Evolutionary conservation across 495 filamentous ascomycete genomes (phyloP).

Genomic region (Hypoxylon trugodes): DNA sequence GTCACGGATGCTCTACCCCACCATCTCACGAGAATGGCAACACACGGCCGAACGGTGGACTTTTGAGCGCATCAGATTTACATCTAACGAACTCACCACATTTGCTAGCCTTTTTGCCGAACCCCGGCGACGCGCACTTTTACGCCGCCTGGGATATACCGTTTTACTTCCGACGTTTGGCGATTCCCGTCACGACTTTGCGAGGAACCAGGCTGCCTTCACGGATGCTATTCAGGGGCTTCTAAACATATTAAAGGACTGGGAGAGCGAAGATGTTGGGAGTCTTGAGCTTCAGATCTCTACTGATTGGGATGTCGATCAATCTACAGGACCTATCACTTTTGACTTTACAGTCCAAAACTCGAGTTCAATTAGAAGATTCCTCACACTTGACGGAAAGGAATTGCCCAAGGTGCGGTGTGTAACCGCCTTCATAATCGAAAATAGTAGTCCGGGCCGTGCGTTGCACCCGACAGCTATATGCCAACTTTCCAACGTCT

Average conservation of each 20-base stretch:
- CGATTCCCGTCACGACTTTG: background rate
- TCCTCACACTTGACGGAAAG: background rate
- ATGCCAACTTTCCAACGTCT: background rate
- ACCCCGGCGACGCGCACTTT: background rate
- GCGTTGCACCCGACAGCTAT: background rate
- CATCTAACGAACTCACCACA: background rate
- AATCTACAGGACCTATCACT: too few relatives aligned
- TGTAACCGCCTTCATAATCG: background rate
- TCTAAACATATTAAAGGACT: background rate
- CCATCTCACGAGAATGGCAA: background rate
- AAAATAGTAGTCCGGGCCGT: background rate
- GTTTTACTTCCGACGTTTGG: background rate
- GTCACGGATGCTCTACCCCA: background rate
- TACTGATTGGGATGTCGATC: background rate
- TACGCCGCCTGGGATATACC: background rate
- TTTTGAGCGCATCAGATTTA: background rate
- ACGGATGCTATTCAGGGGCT: background rate
- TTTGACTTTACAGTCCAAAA: background rate
- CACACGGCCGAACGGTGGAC: background rate
- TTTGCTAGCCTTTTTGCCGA: background rate
- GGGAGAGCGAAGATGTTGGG: background rate
- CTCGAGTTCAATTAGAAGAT: background rate
- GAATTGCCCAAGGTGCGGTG: background rate
- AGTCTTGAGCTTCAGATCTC: background rate
- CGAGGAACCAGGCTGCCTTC: background rate